A percentile compares a stretch with the other conserved stretches of the same genome.
Conservation (phyloP, 495 filamentous ascomycete species). For the Parmelia sp. region DNA sequence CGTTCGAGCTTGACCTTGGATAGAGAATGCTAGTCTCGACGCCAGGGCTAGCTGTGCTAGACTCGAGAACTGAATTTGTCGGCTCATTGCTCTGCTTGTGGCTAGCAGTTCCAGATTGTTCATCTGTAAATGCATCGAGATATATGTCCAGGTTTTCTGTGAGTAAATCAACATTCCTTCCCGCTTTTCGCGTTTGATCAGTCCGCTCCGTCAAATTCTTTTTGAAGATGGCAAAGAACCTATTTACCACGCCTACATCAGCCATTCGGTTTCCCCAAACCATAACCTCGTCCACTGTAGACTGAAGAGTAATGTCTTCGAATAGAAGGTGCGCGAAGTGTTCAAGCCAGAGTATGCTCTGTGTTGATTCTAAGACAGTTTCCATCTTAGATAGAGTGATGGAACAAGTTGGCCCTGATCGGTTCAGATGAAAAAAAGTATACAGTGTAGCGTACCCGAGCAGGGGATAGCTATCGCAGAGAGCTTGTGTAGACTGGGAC, state of each 20-base stretch:
- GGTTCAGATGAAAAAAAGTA: background rate
- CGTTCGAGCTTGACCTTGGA: background rate
- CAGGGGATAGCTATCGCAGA: background rate
- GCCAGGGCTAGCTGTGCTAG: background rate
- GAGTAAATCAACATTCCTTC: background rate
- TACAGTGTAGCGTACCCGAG: background rate
- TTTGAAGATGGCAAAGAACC: background rate
- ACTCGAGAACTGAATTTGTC: background rate
- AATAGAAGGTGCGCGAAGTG: background rate
- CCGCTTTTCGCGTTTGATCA: background rate
- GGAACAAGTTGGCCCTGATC: background rate
- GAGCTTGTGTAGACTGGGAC: background rate
- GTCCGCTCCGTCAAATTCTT: background rate
- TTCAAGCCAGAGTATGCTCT: background rate
- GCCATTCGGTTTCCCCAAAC: background rate
- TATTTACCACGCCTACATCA: background rate
- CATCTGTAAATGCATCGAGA: background rate
- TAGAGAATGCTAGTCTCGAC: background rate
- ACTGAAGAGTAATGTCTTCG: background rate
- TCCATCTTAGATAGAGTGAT: conserved; percentile 3
- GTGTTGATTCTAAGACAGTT: background rate
- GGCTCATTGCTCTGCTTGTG: background rate
- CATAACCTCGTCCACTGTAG: background rate
- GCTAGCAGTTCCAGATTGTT: background rate
- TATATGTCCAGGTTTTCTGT: background rate